phyloP scores from a whole-genome alignment of 176 grass and related monocot genomes.

The Oryza australiensis region DNA sequence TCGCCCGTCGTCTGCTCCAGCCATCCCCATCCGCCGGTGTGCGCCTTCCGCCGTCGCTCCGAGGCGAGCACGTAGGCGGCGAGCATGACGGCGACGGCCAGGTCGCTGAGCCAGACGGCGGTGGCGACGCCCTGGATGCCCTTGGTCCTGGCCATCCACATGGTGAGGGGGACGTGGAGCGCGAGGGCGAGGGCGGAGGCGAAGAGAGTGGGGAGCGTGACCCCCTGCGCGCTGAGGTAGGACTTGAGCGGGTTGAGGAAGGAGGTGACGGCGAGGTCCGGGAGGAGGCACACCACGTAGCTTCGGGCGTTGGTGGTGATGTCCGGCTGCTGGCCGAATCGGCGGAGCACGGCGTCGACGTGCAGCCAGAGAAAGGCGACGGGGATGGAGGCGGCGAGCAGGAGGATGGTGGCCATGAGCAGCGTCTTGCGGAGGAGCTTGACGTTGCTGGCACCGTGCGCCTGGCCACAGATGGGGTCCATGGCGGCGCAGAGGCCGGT shows the following conservation, averaged over 20 bases:
- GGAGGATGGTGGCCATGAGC: conserved; percentile 56
- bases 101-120: conserved; percentile 75
- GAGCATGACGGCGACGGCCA: conserved; percentile 47
- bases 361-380: conserved; percentile 70
- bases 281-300: conserved; percentile 57
- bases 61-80: conserved; percentile 34
- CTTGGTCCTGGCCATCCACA: conserved; percentile 42
- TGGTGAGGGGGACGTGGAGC: conserved; percentile 68
- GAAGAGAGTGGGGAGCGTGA: conserved; percentile 73
- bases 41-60: conserved; percentile 22
- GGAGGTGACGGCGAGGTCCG: conserved; percentile 63
- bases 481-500: conserved; percentile 78
- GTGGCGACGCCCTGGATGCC: conserved; percentile 66
- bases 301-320: conserved; percentile 49
- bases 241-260: conserved; percentile 75
- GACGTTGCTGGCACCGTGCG: conserved; percentile 74
- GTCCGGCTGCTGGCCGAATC: conserved; percentile 71
- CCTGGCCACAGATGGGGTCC: conserved; percentile 95
- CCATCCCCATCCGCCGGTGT: conserved; percentile 13
- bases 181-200: conserved; percentile 50
- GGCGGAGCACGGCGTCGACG: conserved; percentile 62
- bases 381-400: conserved; percentile 56
- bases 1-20: conserved; percentile 22
- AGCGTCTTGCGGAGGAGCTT: conserved; percentile 70
- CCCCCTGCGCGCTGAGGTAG: conserved; percentile 78